Conservation (phyloP, 257 asterid genomes). For the Jacaranda copaia region DNA sequence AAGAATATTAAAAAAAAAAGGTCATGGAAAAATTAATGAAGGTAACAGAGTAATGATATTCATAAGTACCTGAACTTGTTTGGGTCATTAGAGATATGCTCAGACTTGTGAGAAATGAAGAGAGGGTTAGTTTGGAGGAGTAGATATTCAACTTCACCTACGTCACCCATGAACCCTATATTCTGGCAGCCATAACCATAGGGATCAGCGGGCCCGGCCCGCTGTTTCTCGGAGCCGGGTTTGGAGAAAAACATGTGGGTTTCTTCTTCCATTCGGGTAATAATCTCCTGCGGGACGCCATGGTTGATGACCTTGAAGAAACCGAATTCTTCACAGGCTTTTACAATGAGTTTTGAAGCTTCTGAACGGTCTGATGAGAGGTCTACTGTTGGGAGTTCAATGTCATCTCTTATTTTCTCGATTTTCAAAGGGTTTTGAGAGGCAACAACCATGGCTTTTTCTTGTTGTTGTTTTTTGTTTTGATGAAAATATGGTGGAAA, state of each 20-base stretch:
- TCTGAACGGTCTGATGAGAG: constrained; percentile 41
- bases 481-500: not conserved
- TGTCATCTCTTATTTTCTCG: constrained; percentile 44
- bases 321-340: constrained; percentile 62
- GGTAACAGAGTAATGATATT: not conserved
- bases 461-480: not conserved
- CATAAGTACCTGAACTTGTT: constrained; percentile 50
- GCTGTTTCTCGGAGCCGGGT: constrained; percentile 50
- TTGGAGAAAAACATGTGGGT: constrained; percentile 51
- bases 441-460: not conserved
- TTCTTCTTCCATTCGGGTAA: constrained; percentile 57
- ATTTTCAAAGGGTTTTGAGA: constrained; percentile 7
- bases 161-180: constrained; percentile 63
- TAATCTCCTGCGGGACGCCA: constrained; percentile 46
- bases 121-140: constrained; percentile 53
- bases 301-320: constrained; percentile 68
- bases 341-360: constrained; percentile 48
- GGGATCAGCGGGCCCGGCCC: constrained; percentile 52
- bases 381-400: constrained; percentile 64
- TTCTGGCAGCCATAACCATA: constrained; percentile 64
- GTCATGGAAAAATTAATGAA: too few relatives aligned
- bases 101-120: constrained; percentile 35
- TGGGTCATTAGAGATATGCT: constrained; percentile 36
- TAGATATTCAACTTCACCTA: constrained; percentile 65
- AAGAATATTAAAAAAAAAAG: not conserved